Evolutionary conservation across 495 filamentous ascomycete species (phyloP).

Genomic region (Articulospora tetracladia): DNA sequence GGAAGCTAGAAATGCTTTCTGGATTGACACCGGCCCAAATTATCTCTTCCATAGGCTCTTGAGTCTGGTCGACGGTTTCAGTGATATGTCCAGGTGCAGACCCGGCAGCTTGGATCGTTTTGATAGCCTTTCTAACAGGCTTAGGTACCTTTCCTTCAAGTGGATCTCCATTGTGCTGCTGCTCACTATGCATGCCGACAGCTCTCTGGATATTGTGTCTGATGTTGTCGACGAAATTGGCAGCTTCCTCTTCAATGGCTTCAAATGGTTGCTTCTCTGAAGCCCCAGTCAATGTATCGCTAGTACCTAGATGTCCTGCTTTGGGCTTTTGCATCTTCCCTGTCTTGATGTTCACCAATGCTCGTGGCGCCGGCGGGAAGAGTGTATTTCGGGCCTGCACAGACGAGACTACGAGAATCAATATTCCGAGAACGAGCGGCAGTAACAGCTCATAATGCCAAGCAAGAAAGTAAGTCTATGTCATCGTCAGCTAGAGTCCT

Average conservation of each 20-base stretch:
- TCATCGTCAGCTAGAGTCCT: background rate
- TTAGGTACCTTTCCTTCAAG: slow-evolving; percentile 46
- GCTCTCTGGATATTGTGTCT: slow-evolving; percentile 20
- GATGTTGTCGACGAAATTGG: slow-evolving; percentile 70
- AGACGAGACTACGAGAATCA: slow-evolving; percentile 62
- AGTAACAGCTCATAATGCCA: slow-evolving; percentile 69
- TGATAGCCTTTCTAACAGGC: slow-evolving; percentile 47
- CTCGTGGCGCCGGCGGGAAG: slow-evolving; percentile 69
- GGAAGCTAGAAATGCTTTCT: slow-evolving; percentile 54
- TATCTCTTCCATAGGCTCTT: slow-evolving; percentile 71
- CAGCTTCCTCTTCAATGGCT: slow-evolving; percentile 78
- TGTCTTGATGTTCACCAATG: slow-evolving; percentile 53
- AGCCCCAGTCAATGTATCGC: slow-evolving; percentile 75
- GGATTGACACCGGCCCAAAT: slow-evolving; percentile 71
- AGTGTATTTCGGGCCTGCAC: slow-evolving; percentile 56
- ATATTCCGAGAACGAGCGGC: slow-evolving; percentile 45
- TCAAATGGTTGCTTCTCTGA: slow-evolving; percentile 81
- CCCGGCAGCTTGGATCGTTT: slow-evolving; percentile 54
- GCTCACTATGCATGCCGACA: slow-evolving; percentile 1
- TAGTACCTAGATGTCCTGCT: slow-evolving; percentile 64
- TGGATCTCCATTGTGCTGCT: slow-evolving; percentile 1
- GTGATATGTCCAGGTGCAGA: slow-evolving; percentile 38
- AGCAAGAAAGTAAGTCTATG: slow-evolving; percentile 54
- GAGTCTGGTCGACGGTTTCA: slow-evolving; percentile 68
- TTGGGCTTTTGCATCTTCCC: slow-evolving; percentile 64